Base-by-base conservation (phyloP, 176 grass and related monocot species). In the Themeda triandra region DNA sequence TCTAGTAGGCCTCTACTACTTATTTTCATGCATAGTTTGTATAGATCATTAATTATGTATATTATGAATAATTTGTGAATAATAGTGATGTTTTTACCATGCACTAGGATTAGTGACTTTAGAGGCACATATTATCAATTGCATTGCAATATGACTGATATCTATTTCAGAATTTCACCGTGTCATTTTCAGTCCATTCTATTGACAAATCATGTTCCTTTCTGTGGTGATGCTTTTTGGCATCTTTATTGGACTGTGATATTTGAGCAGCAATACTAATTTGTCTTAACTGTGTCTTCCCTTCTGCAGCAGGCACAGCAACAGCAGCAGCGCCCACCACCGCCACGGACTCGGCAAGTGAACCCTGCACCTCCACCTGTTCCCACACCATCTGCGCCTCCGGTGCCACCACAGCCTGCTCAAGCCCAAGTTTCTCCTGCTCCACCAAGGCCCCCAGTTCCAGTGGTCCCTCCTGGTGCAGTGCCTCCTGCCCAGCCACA, bases 301-400 rank as follows among this genome's bases (percentile, higher is more conserved):
- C 72, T 63, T 66, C 4, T 79, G 3, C 88, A 90, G 3, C 88
- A 90, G 88, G 74, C 84, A 90, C 88, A 90, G 29, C 88, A 90
- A 25, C 79, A 86, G 18, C 88, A 90, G 73, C 88, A 86, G 46
- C 80, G 68, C 18, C 80, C 84, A 79, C 75, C 84, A n/a, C 88
- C 88, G 7, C 88, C 88, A 41, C 74, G 46, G 8, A 79, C 59
- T 62, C 46, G 80, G 28, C 85, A 78, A n/a, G 80, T 65, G 15
- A 86, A 90, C 37, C 74, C 84, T 32, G 45, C 31, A 62, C 88
- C 84, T 5, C 73, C 84, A 4, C 74, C 84, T 24, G 46, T 83
- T 49, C 74, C 88, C 6, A 3, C 80, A 32, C 84, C 88, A 2
- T 74, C 88, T 0, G 88, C 84, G 0, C 88, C 88, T 62, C 80